Percentiles rank a stretch among this genome's conserved stretches.
Evolutionary conservation across 2,329 filamentous ascomycete species (phyloP).

Genomic region (Diaporthe ampelina): DNA sequence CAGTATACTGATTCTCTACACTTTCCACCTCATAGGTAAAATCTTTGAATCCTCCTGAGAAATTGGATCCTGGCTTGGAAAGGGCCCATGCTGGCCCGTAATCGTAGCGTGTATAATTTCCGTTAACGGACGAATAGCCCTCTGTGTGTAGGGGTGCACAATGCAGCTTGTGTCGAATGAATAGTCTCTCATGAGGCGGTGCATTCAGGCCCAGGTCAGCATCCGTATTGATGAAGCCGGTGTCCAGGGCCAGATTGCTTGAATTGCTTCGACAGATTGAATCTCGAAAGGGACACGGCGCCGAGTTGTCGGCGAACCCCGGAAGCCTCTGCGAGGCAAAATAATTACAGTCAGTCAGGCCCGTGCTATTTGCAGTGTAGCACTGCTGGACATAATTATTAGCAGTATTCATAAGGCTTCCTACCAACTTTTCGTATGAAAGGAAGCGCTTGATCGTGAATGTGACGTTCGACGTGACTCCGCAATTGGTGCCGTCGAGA

Average conservation of each 20-base stretch:
- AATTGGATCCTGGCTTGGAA: neutral
- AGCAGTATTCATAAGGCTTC: neutral
- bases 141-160: slow-evolving; percentile 36
- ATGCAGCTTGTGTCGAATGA: neutral
- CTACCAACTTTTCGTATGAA: neutral
- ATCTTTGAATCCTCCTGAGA: neutral
- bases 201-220: slow-evolving; percentile 44
- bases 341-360: slow-evolving; percentile 23
- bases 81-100: neutral
- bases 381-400: slow-evolving; percentile 44
- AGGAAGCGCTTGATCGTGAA: neutral
- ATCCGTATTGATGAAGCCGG: slow-evolving; percentile 43
- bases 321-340: slow-evolving; percentile 4
- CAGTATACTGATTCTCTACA: neutral
- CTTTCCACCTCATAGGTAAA: slow-evolving; percentile 25
- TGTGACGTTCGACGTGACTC: neutral
- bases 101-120: slow-evolving; percentile 29
- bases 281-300: slow-evolving; percentile 43
- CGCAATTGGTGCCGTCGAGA: slow-evolving; percentile 36
- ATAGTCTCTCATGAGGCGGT: slow-evolving; percentile 40
- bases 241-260: slow-evolving; percentile 38
- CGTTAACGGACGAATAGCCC: neutral
- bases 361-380: slow-evolving; percentile 38
- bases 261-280: slow-evolving; percentile 37
- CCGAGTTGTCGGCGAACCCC: slow-evolving; percentile 1